A percentile compares a stretch with the other conserved stretches of the same genome.
Conservation (phyloP, 225 moss, liverwort and hornwort genomes). For the Neckera pumila region DNA sequence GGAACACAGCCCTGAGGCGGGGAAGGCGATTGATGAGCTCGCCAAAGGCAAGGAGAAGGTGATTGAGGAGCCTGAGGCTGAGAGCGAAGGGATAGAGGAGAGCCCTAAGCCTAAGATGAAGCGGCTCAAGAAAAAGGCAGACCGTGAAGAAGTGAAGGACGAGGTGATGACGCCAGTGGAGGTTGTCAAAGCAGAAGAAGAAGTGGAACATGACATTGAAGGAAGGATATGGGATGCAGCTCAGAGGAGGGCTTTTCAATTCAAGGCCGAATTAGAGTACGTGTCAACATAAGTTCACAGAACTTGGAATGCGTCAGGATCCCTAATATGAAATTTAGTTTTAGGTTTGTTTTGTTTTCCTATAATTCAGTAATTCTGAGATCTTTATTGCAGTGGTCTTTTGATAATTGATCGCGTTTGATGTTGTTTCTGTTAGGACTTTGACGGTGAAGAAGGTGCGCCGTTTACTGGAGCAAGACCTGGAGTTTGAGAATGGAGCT, state of each 20-base stretch:
- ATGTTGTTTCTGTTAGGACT: conserved; percentile 26
- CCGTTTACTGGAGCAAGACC: conserved; percentile 60
- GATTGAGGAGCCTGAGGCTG: background rate
- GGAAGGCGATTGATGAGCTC: background rate
- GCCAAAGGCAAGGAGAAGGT: background rate
- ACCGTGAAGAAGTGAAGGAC: conserved; percentile 1
- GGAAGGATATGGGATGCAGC: conserved; percentile 28
- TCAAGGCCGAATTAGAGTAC: conserved; percentile 65
- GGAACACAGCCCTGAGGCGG: background rate
- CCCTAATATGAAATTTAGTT: background rate
- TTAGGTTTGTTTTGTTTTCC: background rate
- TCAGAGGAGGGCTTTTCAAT: conserved; percentile 36
- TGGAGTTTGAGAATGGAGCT: conserved; percentile 37
- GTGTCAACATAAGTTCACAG: background rate
- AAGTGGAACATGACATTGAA: conserved; percentile 2
- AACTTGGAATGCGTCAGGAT: background rate
- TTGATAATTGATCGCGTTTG: background rate
- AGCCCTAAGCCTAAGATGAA: conserved; percentile 4
- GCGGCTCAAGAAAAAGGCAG: conserved; percentile 16
- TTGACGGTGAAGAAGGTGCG: conserved; percentile 58
- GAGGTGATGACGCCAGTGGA: conserved; percentile 2
- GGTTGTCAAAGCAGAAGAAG: background rate
- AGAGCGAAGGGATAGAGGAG: background rate
- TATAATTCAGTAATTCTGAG: background rate
- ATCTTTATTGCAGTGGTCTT: background rate